Evolutionary conservation across 495 filamentous ascomycete genomes (phyloP).

Genomic region (Penicillium atrosanguineum): DNA sequence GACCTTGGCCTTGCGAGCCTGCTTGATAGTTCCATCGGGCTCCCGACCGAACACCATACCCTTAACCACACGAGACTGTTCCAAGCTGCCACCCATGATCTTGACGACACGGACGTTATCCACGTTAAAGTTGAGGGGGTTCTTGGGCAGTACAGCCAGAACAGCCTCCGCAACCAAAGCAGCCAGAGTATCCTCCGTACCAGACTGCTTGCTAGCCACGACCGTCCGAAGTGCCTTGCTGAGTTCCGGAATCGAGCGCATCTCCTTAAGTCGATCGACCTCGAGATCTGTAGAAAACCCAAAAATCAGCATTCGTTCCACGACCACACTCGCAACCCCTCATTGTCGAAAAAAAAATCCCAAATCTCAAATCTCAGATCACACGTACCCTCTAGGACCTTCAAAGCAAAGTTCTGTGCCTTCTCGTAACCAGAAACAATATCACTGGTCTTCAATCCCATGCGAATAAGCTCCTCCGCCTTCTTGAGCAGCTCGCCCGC

Average conservation of each 20-base stretch:
- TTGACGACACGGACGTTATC: slow-evolving; percentile 99
- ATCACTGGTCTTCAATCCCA: slow-evolving; percentile 96
- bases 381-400: slow-evolving; percentile 69
- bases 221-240: slow-evolving; percentile 96
- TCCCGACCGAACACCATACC: slow-evolving; percentile 98
- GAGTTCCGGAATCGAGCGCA: slow-evolving; percentile 74
- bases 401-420: slow-evolving; percentile 82
- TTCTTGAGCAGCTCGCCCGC: slow-evolving; percentile 96
- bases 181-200: slow-evolving; percentile 84
- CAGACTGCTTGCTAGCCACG: slow-evolving; percentile 93
- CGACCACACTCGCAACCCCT: not conserved
- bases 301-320: not conserved
- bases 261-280: slow-evolving; percentile 84
- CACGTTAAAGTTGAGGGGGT: slow-evolving; percentile 98
- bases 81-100: slow-evolving; percentile 96
- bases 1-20: slow-evolving; percentile 88
- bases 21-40: slow-evolving; percentile 86
- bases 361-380: not conserved
- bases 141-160: slow-evolving; percentile 91
- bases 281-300: slow-evolving; percentile 61
- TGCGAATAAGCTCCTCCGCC: slow-evolving; percentile 90
- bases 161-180: slow-evolving; percentile 89
- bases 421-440: slow-evolving; percentile 94
- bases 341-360: not conserved
- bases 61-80: slow-evolving; percentile 90